Base-by-base conservation (phyloP, 148 eudicot genomes). In the Rhododendron simsii region DNA sequence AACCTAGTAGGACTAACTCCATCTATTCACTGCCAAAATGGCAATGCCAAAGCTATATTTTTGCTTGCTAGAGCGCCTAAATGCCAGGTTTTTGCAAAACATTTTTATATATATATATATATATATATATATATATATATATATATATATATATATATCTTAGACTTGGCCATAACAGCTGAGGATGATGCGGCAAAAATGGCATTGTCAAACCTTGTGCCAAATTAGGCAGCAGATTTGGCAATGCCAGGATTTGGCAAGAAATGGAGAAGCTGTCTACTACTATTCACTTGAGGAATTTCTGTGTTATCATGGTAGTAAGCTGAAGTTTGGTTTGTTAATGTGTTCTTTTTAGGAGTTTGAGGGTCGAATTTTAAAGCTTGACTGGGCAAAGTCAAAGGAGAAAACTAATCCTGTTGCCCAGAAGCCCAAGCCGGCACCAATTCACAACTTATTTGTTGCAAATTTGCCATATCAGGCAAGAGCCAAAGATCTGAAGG, bases 401-500 rank as follows among this genome's bases (percentile, higher is more conserved):
- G 80, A 76, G 86, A 92, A 89, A 81, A 47, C 76, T 71, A 2
- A 89, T 84, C 83, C 91, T 35, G 89, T 90, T 50, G 87, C 81
- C 39, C 87, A 80, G 84, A 87, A 82, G 86, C 87, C 94, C 15
- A 93, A 89, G 86, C 91, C 89, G 8, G 67, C 88, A 65, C 92
- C 98, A 9, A 63, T 94, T 41, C 94, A 90, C 91, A 95, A 93
- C 75, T 90, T 97, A 76, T 94, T 89, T 87, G 98, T 97, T 81
- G 93, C 94, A 37, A 95, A 94, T 93, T 87, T 97, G 90, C 87
- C 95, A 1, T 97, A 81, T 73, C 89, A 89, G 74, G 98, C 93
- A 39, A 95, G 95, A 85, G 88, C 94, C 21, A 91, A 89, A 78
- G 98, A 97, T 88, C 93, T 97, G 26, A 94, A 53, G 86, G 98